Evolutionary conservation across 768 basidiomycete genomes (phyloP), one percentile per base, ranked within the genome.

Genomic region (Vararia minispora): DNA sequence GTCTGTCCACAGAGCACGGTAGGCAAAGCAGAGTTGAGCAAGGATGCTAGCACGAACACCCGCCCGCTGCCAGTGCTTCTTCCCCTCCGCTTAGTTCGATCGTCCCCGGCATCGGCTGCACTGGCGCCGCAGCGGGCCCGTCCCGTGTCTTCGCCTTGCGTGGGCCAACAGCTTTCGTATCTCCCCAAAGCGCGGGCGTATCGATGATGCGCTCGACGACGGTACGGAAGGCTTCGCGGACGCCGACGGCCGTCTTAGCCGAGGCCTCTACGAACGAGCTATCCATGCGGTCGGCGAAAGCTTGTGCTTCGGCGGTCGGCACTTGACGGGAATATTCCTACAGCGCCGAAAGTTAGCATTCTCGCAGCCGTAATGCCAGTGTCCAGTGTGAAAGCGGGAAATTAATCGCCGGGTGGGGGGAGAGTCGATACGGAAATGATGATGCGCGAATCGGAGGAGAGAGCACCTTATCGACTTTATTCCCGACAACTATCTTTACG

Each of bases 241-340:
- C 91, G 12, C 83, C 81, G 0, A 85, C 66, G 6, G 80, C 74
- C 0, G 88, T 95, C 74, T 97, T 97, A 0, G 94, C 94, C 0
- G 82, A 87, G 1, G 88, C 79, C 62, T 98, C 94, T 29, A 97
- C 65, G 60, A 98, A 98, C 31, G 90, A 63, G 14, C 80, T 84
- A 13, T 74, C 72, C 71, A 89, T 88, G 23, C 84, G 72, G 18
- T 65, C 63, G 0, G 94, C 94, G 48, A 94, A 97, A 2, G 70
- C 68, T 42, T 75, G 62, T 1, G 78, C 94, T 53, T 97, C 90
- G 0, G 71, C 60, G 5, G 74, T 76, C 0, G 85, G 57, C 3
- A 99, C 92, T 55, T 90, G 82, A 3, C 94, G 74, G 8, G 86
- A 88, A 61, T 82, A 86, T 53, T 95, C 92, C 88, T 91, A n/a